Conservation (phyloP, 345 rosid genomes). For the Mangifera indica region DNA sequence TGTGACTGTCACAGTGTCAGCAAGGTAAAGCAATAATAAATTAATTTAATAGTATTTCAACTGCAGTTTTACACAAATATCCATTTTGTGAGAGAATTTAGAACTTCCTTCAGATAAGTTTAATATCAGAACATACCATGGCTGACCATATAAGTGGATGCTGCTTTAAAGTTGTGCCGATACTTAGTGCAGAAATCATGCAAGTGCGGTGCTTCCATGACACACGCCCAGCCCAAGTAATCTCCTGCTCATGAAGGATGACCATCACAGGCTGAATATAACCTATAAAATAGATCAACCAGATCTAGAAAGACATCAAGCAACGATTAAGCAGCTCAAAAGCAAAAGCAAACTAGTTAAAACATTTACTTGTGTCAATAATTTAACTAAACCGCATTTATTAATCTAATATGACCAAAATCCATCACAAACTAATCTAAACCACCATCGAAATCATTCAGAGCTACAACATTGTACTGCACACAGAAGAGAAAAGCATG, state of each 20-base stretch:
- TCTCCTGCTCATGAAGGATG: conserved; percentile 92
- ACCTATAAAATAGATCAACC: conserved; percentile 46
- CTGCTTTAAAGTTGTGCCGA: conserved; percentile 88
- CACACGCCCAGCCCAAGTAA: conserved; percentile 91
- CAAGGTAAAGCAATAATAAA: background rate
- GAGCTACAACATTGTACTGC: background rate
- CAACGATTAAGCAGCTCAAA: conserved; percentile 18
- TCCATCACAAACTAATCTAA: background rate
- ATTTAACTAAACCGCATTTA: background rate
- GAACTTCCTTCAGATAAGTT: background rate
- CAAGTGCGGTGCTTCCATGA: conserved; percentile 96
- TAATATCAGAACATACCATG: conserved; percentile 55
- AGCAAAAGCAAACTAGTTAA: background rate
- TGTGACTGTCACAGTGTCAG: background rate
- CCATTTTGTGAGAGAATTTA: background rate
- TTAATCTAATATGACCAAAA: background rate
- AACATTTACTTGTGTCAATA: background rate
- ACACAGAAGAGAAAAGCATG: background rate
- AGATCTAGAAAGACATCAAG: conserved; percentile 25
- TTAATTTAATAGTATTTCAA: conserved; percentile 6
- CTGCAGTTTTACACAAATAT: conserved; percentile 5
- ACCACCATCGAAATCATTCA: background rate
- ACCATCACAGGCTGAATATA: conserved; percentile 97
- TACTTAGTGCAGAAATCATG: conserved; percentile 92
- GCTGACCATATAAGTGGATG: conserved; percentile 99